phyloP scores from a whole-genome alignment of 2,329 filamentous ascomycete genomes.

The Fusarium tjaetaba region DNA sequence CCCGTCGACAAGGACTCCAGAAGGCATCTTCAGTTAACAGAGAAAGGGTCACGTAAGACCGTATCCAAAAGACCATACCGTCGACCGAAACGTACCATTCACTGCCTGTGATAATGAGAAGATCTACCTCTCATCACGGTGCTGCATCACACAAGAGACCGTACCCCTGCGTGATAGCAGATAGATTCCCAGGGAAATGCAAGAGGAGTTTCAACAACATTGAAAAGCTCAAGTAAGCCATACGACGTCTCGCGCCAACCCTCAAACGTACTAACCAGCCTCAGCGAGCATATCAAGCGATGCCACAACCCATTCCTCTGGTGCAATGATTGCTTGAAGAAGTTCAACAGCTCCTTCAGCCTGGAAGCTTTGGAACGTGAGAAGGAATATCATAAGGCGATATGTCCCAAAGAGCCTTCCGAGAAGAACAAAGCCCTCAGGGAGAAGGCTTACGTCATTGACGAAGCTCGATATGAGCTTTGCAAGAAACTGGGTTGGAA shows the following conservation, averaged over 20 bases:
- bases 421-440: neutral
- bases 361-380: rapidly evolving
- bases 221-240: constrained; percentile 7
- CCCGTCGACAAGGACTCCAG: neutral
- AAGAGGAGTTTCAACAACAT: neutral
- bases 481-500: neutral
- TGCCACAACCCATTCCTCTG: neutral
- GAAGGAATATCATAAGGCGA: rapidly evolving
- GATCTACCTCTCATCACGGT: neutral
- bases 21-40: neutral
- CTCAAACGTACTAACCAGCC: neutral
- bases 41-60: neutral
- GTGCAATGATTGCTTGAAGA: constrained; percentile 5
- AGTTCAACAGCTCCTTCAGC: constrained; percentile 1
- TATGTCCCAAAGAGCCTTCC: neutral
- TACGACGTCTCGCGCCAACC: rapidly evolving
- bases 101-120: constrained; percentile 4
- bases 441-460: neutral
- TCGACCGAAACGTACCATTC: neutral
- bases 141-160: neutral
- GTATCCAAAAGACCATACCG: neutral
- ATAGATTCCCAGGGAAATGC: neutral
- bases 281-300: constrained; percentile 7
- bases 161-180: neutral
- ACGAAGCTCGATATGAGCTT: neutral